Conservation (phyloP, 78 protist genomes). For the Dictyostelium discoideum region dicty_2.7 NC_007091.3:4768501-4769000, state of each 20-base stretch:
- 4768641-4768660: no score
- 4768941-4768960: background rate
- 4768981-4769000: background rate
- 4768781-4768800: background rate
- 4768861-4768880: no score
- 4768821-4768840: no score
- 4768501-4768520: no score
- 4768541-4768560: background rate
- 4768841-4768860: no score
- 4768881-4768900: no score
- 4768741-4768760: background rate
- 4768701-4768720: no score
- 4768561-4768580: background rate
- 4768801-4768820: background rate
- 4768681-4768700: no score
- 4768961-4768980: background rate
- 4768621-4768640: no score
- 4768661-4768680: no score
- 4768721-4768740: background rate
- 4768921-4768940: background rate
- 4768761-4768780: no score
- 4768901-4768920: background rate
- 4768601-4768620: background rate
- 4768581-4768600: background rate
- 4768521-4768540: no score